Evolutionary conservation across 495 filamentous ascomycete species (phyloP).

Genomic region (Trichoderma parareesei): DNA sequence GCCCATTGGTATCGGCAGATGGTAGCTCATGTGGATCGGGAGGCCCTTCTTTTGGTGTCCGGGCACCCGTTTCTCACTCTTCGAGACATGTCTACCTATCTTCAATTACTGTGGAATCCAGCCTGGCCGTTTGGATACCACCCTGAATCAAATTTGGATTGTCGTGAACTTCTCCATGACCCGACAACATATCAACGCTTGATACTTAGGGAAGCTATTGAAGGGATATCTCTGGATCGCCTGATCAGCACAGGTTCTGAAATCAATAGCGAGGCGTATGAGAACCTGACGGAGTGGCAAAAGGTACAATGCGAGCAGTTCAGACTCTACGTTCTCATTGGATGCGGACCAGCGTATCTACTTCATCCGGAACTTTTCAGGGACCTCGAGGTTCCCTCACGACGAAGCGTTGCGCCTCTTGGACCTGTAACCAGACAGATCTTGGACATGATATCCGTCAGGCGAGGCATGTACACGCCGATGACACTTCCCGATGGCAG

Average conservation of each 20-base stretch:
- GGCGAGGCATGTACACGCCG: not conserved
- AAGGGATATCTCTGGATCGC: too few species aligned
- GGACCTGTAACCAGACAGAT: not conserved
- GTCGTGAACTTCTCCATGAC: not conserved
- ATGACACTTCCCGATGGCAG: not conserved
- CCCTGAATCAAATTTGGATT: not conserved
- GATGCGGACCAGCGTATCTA: not conserved
- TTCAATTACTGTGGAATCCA: not conserved
- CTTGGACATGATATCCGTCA: not conserved
- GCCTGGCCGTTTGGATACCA: not conserved
- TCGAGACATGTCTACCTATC: not conserved
- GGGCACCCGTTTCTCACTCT: not conserved
- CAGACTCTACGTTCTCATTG: not conserved
- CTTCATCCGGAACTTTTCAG: not conserved
- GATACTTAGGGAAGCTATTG: not conserved
- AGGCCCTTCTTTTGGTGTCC: not conserved
- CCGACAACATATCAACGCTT: not conserved
- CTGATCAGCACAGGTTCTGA: too few species aligned
- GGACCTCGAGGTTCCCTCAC: not conserved
- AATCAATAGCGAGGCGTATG: too few species aligned
- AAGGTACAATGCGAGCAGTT: not conserved
- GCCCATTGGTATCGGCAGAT: not conserved
- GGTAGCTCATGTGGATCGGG: not conserved
- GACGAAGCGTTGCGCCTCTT: not conserved
- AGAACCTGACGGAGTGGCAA: not conserved